These are phyloP conservation scores for Arabidopsis thaliana DNA, from an alignment of 345 rosid species.

Conservation along the genomic window DNA sequence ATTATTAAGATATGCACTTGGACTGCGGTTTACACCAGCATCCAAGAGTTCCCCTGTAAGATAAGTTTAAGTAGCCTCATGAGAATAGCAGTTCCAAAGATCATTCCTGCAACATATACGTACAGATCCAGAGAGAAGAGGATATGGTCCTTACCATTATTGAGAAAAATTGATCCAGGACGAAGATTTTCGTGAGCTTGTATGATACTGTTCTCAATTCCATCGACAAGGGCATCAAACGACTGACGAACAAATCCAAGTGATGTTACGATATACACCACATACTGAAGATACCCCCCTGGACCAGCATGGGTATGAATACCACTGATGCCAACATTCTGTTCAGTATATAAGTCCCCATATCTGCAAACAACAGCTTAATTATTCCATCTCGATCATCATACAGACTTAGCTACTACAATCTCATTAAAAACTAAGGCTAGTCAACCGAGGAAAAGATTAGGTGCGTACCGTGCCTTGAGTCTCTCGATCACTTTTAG, in stretches of 20 bases:
- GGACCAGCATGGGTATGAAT: slow-evolving; percentile 98
- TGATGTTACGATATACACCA: slow-evolving; percentile 84
- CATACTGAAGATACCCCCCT: slow-evolving; percentile 95
- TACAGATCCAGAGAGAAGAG: neutral
- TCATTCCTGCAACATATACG: neutral
- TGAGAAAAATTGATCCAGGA: slow-evolving; percentile 78
- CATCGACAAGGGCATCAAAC: slow-evolving; percentile 92
- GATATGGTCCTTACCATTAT: slow-evolving; percentile 60
- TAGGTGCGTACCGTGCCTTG: slow-evolving; percentile 67
- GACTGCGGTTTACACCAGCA: slow-evolving; percentile 96
- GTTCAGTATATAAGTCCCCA: slow-evolving; percentile 82
- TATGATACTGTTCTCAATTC: slow-evolving; percentile 84
- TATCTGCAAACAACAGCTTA: slow-evolving; percentile 60
- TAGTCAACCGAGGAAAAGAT: neutral
- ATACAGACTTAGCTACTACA: neutral
- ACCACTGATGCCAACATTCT: slow-evolving; percentile 92
- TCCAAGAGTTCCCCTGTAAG: slow-evolving; percentile 84
- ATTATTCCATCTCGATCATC: slow-evolving; percentile 1
- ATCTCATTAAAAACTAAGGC: neutral
- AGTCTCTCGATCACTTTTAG: slow-evolving; percentile 89
- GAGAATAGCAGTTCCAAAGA: neutral
- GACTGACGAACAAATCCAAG: slow-evolving; percentile 96
- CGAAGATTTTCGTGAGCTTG: slow-evolving; percentile 93
- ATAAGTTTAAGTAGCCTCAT: slow-evolving; percentile 20
- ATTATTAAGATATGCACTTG: slow-evolving; percentile 95